Evolutionary conservation across 192 early-diverging fungal genomes (phyloP).

Genomic region (Entomortierella parvispora): DNA sequence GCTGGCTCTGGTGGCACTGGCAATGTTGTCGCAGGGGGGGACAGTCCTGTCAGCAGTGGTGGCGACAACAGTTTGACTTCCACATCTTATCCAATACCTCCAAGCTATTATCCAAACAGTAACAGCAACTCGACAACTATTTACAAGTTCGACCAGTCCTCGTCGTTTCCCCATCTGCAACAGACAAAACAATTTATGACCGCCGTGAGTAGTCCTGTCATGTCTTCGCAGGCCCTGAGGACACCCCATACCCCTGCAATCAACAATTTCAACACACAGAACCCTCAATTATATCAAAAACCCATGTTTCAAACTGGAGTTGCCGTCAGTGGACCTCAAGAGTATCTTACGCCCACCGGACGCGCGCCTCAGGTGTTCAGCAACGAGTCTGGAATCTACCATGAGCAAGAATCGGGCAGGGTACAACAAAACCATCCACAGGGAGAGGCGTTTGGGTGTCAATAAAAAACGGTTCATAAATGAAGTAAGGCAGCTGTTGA

Average conservation of each 20-base stretch:
- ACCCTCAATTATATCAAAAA: background rate
- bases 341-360: constrained; percentile 1
- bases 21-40: background rate
- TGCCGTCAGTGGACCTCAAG: constrained; percentile 1
- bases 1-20: background rate
- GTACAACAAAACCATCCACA: constrained; percentile 11
- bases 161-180: background rate
- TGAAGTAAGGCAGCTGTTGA: no score
- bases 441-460: no score
- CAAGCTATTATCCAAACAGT: background rate
- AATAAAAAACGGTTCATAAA: no score
- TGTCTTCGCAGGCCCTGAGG: background rate
- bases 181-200: background rate
- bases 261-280: background rate
- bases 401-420: constrained; percentile 11
- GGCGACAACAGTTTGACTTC: background rate
- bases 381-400: background rate
- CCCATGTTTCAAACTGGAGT: background rate
- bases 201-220: background rate
- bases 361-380: constrained; percentile 8
- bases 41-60: background rate
- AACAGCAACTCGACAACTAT: background rate
- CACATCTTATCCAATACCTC: constrained; percentile 1
- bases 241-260: background rate
- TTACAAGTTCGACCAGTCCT: no score